Conservation (phyloP, 805 yeast species). For the Candida arabinofermentans region DNA sequence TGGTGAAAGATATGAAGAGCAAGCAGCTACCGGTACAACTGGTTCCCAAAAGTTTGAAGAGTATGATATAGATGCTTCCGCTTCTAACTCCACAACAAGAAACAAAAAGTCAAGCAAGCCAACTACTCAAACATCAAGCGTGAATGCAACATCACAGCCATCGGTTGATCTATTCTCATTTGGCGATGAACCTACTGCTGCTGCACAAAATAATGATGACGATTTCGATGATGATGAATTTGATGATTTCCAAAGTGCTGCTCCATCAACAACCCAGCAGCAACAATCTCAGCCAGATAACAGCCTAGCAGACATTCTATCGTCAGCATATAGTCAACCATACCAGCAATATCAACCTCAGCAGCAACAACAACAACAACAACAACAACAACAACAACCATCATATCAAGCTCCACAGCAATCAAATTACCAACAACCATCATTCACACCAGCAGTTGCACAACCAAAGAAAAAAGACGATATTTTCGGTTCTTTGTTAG, state of each 20-base stretch:
- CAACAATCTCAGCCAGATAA: conserved; percentile 18
- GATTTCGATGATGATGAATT: conserved; percentile 59
- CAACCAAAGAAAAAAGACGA: conserved; percentile 46
- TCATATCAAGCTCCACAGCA: conserved; percentile 11
- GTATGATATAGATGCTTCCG: conserved; percentile 45
- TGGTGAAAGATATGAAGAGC: conserved; percentile 62
- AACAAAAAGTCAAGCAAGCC: conserved; percentile 30
- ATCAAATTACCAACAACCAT: conserved; percentile 23
- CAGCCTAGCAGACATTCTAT: conserved; percentile 32
- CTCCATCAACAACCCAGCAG: conserved; percentile 32
- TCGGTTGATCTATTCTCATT: conserved; percentile 49
- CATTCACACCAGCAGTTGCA: conserved; percentile 36
- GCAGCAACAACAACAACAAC: conserved; percentile 13
- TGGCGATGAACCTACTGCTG: conserved; percentile 29
- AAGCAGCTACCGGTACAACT: conserved; percentile 39
- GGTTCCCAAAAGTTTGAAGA: conserved; percentile 50
- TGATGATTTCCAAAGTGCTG: conserved; percentile 74
- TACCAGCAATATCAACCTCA: conserved; percentile 18
- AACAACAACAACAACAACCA: conserved; percentile 2
- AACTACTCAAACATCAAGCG: conserved; percentile 35
- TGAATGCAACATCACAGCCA: conserved; percentile 39
- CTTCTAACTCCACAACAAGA: conserved; percentile 12
- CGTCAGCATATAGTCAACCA: conserved; percentile 24
- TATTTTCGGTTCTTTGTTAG: conserved; percentile 69
- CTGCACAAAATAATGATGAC: conserved; percentile 37